Evolutionary conservation across 2,329 filamentous ascomycete species (phyloP).

Genomic region (Talaromyces islandicus): DNA sequence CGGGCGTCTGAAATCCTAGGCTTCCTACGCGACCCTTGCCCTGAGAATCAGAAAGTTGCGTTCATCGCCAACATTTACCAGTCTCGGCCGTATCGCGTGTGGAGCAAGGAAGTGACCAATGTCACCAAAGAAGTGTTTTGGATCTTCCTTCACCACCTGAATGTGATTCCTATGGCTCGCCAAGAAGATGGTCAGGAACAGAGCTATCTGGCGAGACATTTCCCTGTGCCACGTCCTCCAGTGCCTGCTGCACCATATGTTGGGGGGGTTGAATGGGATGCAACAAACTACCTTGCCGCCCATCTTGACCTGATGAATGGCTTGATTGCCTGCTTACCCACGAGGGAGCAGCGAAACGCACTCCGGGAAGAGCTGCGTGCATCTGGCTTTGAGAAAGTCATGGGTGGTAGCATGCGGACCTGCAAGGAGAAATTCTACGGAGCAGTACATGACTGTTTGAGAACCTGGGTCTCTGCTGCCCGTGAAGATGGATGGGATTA

Average conservation of each 20-base stretch:
- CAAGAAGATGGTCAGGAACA: conserved; percentile 21
- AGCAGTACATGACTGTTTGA: conserved; percentile 79
- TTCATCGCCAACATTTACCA: conserved; percentile 89
- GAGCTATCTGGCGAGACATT: conserved; percentile 53
- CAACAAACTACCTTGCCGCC: conserved; percentile 89
- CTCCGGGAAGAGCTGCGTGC: conserved; percentile 72
- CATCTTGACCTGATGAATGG: conserved; percentile 92
- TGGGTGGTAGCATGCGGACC: conserved; percentile 75
- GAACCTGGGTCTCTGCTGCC: conserved; percentile 85
- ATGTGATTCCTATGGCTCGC: conserved; percentile 61
- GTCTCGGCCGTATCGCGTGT: conserved; percentile 81
- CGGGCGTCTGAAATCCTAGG: conserved; percentile 68
- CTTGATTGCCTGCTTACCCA: conserved; percentile 74
- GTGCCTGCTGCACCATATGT: conserved; percentile 94
- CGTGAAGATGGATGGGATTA: conserved; percentile 84
- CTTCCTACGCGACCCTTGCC: conserved; percentile 74
- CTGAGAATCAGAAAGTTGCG: conserved; percentile 67
- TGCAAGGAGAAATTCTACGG: conserved; percentile 99
- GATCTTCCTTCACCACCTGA: conserved; percentile 95
- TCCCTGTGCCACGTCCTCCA: conserved; percentile 78
- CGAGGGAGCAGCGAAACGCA: conserved; percentile 62
- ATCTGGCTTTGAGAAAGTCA: conserved; percentile 85
- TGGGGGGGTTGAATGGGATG: conserved; percentile 96
- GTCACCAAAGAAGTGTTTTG: conserved; percentile 98
- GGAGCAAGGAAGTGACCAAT: conserved; percentile 86